Conservation (phyloP, 805 yeast genomes). For the Candida taoyuanica region DNA sequence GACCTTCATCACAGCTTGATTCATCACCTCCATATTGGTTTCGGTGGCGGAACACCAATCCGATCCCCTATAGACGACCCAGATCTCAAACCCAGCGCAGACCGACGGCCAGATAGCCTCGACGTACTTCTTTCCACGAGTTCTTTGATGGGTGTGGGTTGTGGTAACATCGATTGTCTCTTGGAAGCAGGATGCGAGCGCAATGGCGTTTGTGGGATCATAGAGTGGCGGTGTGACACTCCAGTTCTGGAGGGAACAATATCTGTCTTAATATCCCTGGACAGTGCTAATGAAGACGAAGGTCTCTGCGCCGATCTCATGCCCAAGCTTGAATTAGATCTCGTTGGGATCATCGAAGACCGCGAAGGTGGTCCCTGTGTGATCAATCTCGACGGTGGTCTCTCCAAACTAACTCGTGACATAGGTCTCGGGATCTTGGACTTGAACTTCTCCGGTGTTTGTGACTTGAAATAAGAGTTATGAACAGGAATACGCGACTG, state of each 20-base stretch:
- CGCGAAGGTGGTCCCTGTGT: constrained; percentile 2
- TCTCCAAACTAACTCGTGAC: constrained; percentile 16
- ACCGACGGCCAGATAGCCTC: constrained; percentile 8
- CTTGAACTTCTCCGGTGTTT: constrained; percentile 8
- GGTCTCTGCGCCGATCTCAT: constrained; percentile 12
- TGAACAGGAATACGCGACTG: constrained; percentile 14
- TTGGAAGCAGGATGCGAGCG: constrained; percentile 3
- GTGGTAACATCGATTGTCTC: constrained; percentile 23
- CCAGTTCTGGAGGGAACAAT: constrained; percentile 12
- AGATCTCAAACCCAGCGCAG: constrained; percentile 3
- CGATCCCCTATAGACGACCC: constrained; percentile 11
- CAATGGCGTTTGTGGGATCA: constrained; percentile 25
- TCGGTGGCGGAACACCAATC: constrained; percentile 11
- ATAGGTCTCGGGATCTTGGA: constrained; percentile 25
- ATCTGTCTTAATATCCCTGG: constrained; percentile 13
- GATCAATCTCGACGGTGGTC: constrained; percentile 10
- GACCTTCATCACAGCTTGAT: too few species aligned
- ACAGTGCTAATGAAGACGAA: constrained; percentile 17
- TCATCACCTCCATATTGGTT: constrained; percentile 14
- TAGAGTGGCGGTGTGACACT: constrained; percentile 17
- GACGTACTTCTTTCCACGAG: constrained; percentile 18
- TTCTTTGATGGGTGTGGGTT: constrained; percentile 26
- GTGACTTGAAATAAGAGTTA: constrained; percentile 3
- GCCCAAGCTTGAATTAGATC: constrained; percentile 18
- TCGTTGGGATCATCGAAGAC: constrained; percentile 3